Base-by-base conservation (phyloP, 139 green algal genomes). In the Closterium sp. region DNA sequence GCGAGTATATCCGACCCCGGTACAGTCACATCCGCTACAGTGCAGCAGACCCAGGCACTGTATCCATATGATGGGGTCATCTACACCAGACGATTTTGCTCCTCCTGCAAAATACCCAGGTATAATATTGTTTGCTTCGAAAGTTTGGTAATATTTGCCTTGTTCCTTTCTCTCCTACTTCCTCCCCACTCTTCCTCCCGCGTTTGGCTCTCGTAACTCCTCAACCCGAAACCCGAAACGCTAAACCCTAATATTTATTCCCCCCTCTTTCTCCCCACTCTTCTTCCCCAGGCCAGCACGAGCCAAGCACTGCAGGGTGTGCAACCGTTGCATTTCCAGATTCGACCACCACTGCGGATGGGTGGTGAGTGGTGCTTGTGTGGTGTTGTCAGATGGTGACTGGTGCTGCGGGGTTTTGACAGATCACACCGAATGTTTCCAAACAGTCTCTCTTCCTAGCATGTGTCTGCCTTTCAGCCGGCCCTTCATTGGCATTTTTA, bases 311-410 rank as follows among this genome's bases (percentile, higher is more conserved):
- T 94, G 92, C 79, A 90, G 85, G 29, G 85, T 93, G 21, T 95
- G 93, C 88, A 50, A 92, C 89, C 91, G 93, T 24, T 95, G 93
- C 62, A 89, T 95, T 13, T 79, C 88, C 19, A 50, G 93, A 42
- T 95, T 95, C 84, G 93, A 95, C 89, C 93, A 95, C 92, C 93
- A 95, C 88, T 95, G 93, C 45, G 90, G 31, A 13, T 95, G 93
- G 93, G 87, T 95, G 91, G 95, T 94, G 91, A 87, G 84, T 31
- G 29, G 28, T 89, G 22, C 9, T 89, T 62, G 11, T 2, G 10
- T 70, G 45, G 45, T 70, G 45, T 19, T 70, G 45, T 19, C 10
- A 4, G 45, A 17, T 70, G 10, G 11, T 70, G 11, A 19, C 4
- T 70, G 45, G 45, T 70, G 45, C 45, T 17, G 6, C 50, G 24